Conservation (phyloP, 495 filamentous ascomycete species). For the Penicillium cataractarum region DNA sequence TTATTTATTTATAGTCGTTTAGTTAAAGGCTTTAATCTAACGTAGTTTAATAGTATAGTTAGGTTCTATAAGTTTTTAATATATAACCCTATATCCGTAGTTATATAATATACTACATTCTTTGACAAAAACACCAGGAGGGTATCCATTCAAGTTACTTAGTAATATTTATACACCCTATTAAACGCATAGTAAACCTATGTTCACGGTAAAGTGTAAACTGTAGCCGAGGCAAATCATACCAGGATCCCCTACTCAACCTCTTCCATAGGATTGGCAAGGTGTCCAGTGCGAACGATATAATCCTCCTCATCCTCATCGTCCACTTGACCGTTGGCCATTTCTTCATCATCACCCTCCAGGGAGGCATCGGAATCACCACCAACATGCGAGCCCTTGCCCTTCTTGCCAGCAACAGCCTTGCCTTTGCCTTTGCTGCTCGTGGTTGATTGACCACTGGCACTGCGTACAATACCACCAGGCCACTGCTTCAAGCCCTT, state of each 20-base stretch:
- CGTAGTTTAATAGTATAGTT: no score
- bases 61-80: no score
- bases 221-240: neutral
- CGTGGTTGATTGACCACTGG: conserved; percentile 32
- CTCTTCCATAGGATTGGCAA: conserved; percentile 35
- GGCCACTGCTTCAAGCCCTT: conserved; percentile 40
- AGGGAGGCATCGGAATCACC: conserved; percentile 46
- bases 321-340: conserved; percentile 31
- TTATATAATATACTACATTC: no score
- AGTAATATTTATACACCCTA: no score
- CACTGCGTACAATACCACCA: conserved; percentile 31
- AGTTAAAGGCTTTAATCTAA: no score
- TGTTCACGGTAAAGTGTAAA: no score
- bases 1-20: no score
- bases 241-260: conserved; percentile 24
- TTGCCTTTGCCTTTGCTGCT: conserved; percentile 47
- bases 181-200: no score
- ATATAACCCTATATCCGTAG: no score
- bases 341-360: conserved; percentile 48
- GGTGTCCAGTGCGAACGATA: conserved; percentile 47
- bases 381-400: conserved; percentile 21
- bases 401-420: conserved; percentile 47
- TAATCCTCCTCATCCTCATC: conserved; percentile 55
- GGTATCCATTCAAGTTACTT: neutral
- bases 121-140: neutral